phyloP scores from a whole-genome alignment of 1,284 basidiomycete species.

The Leccinum huronense region DNA sequence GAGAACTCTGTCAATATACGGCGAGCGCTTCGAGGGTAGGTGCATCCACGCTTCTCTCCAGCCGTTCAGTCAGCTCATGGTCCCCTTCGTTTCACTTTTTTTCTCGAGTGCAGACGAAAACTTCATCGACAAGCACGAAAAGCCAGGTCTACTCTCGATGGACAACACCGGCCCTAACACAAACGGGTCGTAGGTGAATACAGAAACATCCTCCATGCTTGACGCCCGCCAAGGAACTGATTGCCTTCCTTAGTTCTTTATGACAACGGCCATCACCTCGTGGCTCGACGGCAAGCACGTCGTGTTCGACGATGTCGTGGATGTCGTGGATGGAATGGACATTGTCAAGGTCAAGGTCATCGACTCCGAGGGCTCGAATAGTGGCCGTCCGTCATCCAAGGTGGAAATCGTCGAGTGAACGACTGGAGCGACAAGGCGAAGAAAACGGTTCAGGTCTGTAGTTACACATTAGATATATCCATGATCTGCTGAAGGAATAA shows the following conservation, averaged over 20 bases:
- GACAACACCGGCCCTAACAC: constrained; percentile 76
- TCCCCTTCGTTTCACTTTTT: background rate
- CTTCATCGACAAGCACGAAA: constrained; percentile 76
- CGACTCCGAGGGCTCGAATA: constrained; percentile 61
- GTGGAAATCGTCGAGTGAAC: constrained; percentile 53
- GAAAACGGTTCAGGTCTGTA: constrained; percentile 2
- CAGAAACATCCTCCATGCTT: background rate
- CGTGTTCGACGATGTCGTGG: constrained; percentile 82
- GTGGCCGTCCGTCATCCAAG: constrained; percentile 51
- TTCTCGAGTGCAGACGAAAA: constrained; percentile 67
- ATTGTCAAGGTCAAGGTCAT: constrained; percentile 63
- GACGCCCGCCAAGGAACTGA: background rate
- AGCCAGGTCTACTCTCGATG: constrained; percentile 88
- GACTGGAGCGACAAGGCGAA: background rate
- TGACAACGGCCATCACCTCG: constrained; percentile 76
- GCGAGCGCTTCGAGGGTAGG: constrained; percentile 71
- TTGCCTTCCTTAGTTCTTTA: constrained; percentile 62
- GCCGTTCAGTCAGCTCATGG: background rate
- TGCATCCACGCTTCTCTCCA: constrained; percentile 8
- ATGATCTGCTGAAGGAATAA: constrained; percentile 9
- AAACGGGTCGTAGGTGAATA: constrained; percentile 65
- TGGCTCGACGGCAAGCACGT: constrained; percentile 84
- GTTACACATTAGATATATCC: background rate
- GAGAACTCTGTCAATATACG: constrained; percentile 82
- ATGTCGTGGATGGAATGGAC: constrained; percentile 76